A percentile compares a stretch with the other conserved stretches of the same genome.
Evolutionary conservation across 2,329 filamentous ascomycete genomes (phyloP).

Genomic region (Camillea tinctor): DNA sequence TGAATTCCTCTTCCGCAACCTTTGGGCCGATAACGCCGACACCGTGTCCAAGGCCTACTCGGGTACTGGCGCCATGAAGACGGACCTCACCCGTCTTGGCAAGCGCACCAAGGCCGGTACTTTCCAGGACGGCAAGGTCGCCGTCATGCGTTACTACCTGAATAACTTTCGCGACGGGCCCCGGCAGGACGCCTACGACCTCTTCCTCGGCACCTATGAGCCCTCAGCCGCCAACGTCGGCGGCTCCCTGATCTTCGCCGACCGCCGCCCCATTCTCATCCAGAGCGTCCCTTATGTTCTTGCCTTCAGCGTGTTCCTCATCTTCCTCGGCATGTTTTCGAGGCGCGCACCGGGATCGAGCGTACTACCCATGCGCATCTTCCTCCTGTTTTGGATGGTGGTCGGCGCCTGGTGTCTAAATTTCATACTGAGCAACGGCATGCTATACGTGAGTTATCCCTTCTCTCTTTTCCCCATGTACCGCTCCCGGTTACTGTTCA

Average conservation of each 20-base stretch:
- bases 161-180: slow-evolving; percentile 97
- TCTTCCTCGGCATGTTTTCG: slow-evolving; percentile 73
- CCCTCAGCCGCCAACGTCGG: slow-evolving; percentile 71
- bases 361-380: slow-evolving; percentile 77
- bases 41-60: slow-evolving; percentile 91
- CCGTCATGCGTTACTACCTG: slow-evolving; percentile 80
- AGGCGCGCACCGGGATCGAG: slow-evolving; percentile 68
- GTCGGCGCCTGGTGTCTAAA: slow-evolving; percentile 69
- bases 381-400: slow-evolving; percentile 74
- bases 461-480: background rate
- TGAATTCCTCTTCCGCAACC: slow-evolving; percentile 89
- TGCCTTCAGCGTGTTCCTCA: slow-evolving; percentile 80
- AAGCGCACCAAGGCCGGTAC: slow-evolving; percentile 82
- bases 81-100: slow-evolving; percentile 93
- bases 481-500: slow-evolving; percentile 17
- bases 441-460: slow-evolving; percentile 78
- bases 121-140: slow-evolving; percentile 83
- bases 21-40: slow-evolving; percentile 98
- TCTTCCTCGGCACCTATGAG: slow-evolving; percentile 86
- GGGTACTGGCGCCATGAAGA: slow-evolving; percentile 95
- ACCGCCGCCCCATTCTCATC: slow-evolving; percentile 80
- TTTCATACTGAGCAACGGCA: slow-evolving; percentile 82
- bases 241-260: slow-evolving; percentile 73
- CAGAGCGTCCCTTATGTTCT: slow-evolving; percentile 93
- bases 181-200: slow-evolving; percentile 89